Conservation (phyloP, 1,139 yeast genomes). For the Eremothecium coryli region DNA sequence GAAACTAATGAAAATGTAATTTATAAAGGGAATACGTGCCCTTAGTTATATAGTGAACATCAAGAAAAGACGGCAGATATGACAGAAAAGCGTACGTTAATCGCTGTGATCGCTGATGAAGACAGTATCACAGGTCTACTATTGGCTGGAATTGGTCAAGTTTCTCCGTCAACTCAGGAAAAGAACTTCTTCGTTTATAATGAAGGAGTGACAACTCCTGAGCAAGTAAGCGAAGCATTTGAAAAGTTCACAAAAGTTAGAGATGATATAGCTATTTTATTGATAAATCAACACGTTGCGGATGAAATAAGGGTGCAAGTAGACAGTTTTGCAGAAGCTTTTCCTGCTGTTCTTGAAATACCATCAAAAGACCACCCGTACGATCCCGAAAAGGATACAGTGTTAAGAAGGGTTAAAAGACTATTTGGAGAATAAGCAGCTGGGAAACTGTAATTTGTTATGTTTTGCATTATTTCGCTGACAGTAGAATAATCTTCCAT, state of each 20-base stretch:
- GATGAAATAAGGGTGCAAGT: constrained; percentile 77
- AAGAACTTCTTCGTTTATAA: constrained; percentile 76
- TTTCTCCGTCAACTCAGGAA: constrained; percentile 46
- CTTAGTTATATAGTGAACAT: too few relatives aligned
- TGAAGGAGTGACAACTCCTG: constrained; percentile 69
- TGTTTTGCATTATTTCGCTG: too few relatives aligned
- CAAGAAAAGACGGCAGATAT: too few relatives aligned
- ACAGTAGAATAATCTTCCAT: too few relatives aligned
- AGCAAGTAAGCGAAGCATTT: constrained; percentile 67
- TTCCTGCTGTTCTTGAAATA: constrained; percentile 93
- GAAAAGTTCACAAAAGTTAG: constrained; percentile 64
- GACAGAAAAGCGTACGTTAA: constrained; percentile 56
- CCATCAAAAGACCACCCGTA: constrained; percentile 99
- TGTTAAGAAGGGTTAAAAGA: constrained; percentile 86
- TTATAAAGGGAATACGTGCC: too few relatives aligned
- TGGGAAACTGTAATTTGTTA: neutral
- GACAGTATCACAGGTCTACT: constrained; percentile 94
- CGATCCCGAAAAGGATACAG: constrained; percentile 94
- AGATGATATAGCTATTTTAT: constrained; percentile 83
- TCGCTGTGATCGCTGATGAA: constrained; percentile 95
- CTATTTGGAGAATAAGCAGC: constrained; percentile 76
- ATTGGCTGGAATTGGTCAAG: constrained; percentile 93
- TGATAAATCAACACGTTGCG: constrained; percentile 92
- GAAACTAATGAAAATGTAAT: too few relatives aligned
- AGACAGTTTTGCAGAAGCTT: constrained; percentile 79